Percentiles rank a stretch among this genome's conserved stretches.
phyloP scores from a whole-genome alignment of 176 grass and related monocot genomes.

The Juncus inflexus region DNA sequence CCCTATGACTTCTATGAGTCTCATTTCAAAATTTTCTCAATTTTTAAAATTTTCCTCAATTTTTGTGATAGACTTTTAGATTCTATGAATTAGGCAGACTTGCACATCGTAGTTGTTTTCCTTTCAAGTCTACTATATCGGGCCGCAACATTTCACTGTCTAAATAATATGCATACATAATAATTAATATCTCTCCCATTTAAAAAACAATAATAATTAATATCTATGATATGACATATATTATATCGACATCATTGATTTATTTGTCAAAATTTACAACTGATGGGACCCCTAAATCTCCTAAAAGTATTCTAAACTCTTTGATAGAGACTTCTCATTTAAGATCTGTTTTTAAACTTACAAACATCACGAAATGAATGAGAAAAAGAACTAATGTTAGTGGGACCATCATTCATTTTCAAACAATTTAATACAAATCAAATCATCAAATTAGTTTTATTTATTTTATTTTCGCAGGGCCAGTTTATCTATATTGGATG shows the following conservation, averaged over 20 bases:
- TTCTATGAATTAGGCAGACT: not conserved
- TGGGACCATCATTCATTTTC: not conserved
- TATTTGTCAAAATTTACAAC: too few relatives aligned
- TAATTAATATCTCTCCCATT: too few relatives aligned
- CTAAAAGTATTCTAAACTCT: constrained; percentile 2
- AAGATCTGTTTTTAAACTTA: constrained; percentile 15
- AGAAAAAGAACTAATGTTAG: not conserved
- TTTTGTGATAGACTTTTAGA: not conserved
- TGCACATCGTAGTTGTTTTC: not conserved
- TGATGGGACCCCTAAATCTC: constrained; percentile 19
- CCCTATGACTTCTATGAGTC: not conserved
- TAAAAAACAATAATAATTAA: too few relatives aligned
- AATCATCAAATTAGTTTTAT: not conserved
- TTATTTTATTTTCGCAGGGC: constrained; percentile 36
- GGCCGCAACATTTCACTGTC: too few relatives aligned
- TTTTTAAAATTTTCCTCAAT: not conserved
- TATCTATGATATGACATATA: too few relatives aligned
- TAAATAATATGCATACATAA: too few relatives aligned
- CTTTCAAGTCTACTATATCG: too few relatives aligned
- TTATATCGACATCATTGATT: too few relatives aligned
- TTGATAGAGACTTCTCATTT: constrained; percentile 14
- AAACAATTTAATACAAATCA: constrained; percentile 6
- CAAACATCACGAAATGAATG: constrained; percentile 19
- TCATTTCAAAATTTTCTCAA: not conserved
- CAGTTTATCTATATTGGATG: constrained; percentile 69